Percentiles rank a stretch among this genome's conserved stretches.
Conservation (phyloP, 148 eudicot genomes). For the Cornus controversa region DNA sequence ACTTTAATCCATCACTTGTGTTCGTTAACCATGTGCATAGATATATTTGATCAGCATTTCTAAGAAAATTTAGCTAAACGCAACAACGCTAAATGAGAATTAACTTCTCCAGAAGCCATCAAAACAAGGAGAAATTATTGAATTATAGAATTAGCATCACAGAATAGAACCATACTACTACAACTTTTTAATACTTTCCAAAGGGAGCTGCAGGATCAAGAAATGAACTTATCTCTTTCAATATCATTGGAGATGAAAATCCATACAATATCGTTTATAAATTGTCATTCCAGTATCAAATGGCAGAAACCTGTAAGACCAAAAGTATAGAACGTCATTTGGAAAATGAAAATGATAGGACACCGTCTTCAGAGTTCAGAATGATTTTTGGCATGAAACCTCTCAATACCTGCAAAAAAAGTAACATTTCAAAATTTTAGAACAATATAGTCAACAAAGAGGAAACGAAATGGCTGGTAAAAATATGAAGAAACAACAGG, state of each 20-base stretch:
- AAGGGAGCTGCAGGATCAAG: conserved; percentile 7
- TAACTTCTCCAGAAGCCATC: background rate
- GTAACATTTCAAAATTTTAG: background rate
- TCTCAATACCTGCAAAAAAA: conserved; percentile 8
- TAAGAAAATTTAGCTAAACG: too few relatives aligned
- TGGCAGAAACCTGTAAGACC: conserved; percentile 15
- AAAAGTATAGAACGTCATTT: background rate
- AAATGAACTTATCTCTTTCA: conserved; percentile 13
- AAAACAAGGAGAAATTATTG: background rate
- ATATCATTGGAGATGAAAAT: conserved; percentile 1
- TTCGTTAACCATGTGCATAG: too few relatives aligned
- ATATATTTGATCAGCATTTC: too few relatives aligned
- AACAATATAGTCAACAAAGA: background rate
- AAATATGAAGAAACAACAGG: background rate
- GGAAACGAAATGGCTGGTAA: background rate
- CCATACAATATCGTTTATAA: conserved; percentile 2
- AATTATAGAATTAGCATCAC: conserved; percentile 3
- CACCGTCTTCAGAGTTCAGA: background rate
- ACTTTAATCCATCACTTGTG: too few relatives aligned
- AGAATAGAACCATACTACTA: background rate
- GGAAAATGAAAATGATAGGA: background rate
- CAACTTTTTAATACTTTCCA: background rate
- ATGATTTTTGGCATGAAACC: background rate
- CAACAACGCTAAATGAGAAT: too few relatives aligned
- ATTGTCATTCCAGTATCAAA: conserved; percentile 14